Evolutionary conservation across 2,329 filamentous ascomycete genomes (phyloP).

Genomic region (Trichoderma sp.): DNA sequence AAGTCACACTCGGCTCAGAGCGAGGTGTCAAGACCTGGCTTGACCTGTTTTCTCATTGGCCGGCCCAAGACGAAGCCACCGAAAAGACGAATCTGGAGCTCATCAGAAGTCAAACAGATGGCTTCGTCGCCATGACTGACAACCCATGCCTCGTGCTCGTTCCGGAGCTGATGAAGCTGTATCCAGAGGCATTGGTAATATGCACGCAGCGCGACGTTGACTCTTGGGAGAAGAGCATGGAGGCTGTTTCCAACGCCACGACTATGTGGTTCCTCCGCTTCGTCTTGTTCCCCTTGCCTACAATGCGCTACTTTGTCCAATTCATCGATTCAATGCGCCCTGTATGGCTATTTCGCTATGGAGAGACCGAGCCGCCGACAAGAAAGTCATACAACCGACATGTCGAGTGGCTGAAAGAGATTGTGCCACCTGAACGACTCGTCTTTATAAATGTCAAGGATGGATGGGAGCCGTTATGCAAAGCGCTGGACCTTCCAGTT

Average conservation of each 20-base stretch:
- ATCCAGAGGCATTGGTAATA: constrained; percentile 26
- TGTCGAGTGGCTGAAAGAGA: background rate
- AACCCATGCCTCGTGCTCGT: background rate
- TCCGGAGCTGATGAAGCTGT: constrained; percentile 18
- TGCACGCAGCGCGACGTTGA: constrained; percentile 25
- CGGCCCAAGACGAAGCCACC: background rate
- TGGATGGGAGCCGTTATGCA: background rate
- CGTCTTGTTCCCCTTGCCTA: constrained; percentile 23
- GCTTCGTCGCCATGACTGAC: constrained; percentile 10
- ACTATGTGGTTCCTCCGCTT: constrained; percentile 24
- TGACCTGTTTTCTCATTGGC: background rate
- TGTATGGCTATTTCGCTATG: constrained; percentile 14
- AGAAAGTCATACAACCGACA: constrained; percentile 18
- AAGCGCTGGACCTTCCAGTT: background rate
- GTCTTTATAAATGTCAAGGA: background rate
- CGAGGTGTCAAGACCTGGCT: constrained; percentile 23
- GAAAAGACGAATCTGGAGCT: background rate
- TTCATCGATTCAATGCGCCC: background rate
- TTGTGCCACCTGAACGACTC: background rate
- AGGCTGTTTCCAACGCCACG: background rate
- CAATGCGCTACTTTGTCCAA: constrained; percentile 22
- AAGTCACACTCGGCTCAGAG: constrained; percentile 24
- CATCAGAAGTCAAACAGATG: background rate
- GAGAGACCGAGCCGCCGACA: constrained; percentile 8
- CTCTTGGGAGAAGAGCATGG: constrained; percentile 25